Evolutionary conservation across 73 alveolate genomes (phyloP), one percentile per base, ranked within the genome.

Genomic region (Paramecium octaurelia): DNA sequence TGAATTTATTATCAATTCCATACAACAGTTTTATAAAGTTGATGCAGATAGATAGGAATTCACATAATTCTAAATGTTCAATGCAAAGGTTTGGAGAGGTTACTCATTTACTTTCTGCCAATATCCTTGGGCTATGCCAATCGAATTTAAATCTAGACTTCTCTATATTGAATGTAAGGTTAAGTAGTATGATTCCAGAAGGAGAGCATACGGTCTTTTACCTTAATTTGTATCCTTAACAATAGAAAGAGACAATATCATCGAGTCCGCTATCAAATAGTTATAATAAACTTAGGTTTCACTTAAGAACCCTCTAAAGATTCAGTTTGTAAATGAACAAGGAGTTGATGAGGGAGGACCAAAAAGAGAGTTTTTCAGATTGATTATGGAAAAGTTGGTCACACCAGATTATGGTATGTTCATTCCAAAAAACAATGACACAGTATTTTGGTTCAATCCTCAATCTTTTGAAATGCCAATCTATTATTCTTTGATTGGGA

Each of bases 281-380:
- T 18, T 80, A 44, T 20, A 40, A 10, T 4, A 44, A 80, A 12
- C 29, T 80, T 11, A 16, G 12, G 48, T 42, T 14, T 46, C 70
- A 0, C 92, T 98, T 42, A 97, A 91, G 86, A 98, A 96, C 76
- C 99, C 99, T 27, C 92, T 98, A 88, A 97, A 93, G 92, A 96
- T 98, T 7, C 84, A 94, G 80, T 98, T 98, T 93, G 92, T 92
- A 8, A 99, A 97, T 8, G 99, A 98, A 88, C 98, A 97, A 64
- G 99, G 99, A 11, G 97, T 98, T 2, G 99, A 98, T 92, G 99
- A 97, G 88, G 99, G 99, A 1, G 99, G 99, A n/a, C 99, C 97
- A 12, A 92, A 96, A 92, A 98, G 98, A 92, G 99, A 98, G 86
- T 98, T 97, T 93, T 98, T 97, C 94, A 92, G 97, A 93, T 90